Conservation (phyloP, 805 yeast species). For the Starmerella vitae region DNA sequence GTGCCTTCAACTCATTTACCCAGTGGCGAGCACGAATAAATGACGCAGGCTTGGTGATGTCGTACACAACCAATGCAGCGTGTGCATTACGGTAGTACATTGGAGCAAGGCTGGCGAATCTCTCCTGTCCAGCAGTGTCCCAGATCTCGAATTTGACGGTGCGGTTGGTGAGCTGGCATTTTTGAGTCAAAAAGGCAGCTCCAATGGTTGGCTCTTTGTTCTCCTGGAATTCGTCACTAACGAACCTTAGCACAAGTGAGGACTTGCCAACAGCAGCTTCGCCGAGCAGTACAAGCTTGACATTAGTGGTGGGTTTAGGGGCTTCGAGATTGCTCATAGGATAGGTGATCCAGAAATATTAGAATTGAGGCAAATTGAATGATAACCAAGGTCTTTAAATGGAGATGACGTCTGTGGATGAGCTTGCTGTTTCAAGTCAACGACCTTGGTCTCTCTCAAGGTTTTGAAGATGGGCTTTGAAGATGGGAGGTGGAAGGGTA, state of each 20-base stretch:
- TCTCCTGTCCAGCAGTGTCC: conserved; percentile 97
- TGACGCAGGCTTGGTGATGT: conserved; percentile 85
- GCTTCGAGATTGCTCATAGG: conserved; percentile 17
- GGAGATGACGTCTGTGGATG: too few species aligned
- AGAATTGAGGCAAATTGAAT: too few species aligned
- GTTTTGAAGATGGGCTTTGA: too few species aligned
- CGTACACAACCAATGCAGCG: conserved; percentile 92
- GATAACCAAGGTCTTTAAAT: too few species aligned
- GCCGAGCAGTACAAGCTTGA: conserved; percentile 81
- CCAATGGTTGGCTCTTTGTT: conserved; percentile 97
- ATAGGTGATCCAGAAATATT: too few species aligned
- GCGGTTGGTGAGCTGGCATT: conserved; percentile 72
- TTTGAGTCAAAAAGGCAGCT: conserved; percentile 91
- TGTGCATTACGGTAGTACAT: conserved; percentile 96
- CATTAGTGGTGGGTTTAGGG: conserved; percentile 47
- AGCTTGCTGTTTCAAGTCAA: too few species aligned
- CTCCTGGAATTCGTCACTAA: conserved; percentile 89
- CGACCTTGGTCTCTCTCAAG: too few species aligned
- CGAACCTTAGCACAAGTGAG: conserved; percentile 81
- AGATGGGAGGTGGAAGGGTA: too few species aligned
- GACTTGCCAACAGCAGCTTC: conserved; percentile 98
- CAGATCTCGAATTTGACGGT: conserved; percentile 53
- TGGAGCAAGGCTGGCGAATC: conserved; percentile 92
- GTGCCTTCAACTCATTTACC: conserved; percentile 93
- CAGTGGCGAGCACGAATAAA: conserved; percentile 95